Base-by-base conservation (phyloP, 768 basidiomycete species). In the Mycena metata region DNA sequence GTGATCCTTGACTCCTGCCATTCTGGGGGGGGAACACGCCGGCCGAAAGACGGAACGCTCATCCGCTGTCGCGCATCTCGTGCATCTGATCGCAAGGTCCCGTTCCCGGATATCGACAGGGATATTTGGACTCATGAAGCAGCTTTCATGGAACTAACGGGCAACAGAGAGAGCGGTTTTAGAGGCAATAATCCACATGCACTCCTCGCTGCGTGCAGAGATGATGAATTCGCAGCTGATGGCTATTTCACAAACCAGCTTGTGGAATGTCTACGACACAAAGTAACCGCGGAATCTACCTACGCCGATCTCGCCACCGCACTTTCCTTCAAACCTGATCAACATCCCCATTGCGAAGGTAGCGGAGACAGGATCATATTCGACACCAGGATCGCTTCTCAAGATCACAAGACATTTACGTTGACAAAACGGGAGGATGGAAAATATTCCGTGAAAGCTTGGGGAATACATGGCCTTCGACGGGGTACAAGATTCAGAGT, bases 231-330 rank as follows among this genome's bases (percentile, higher is more conserved):
- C 15, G 49, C 49, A 5, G 26, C 26, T 26, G 49, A 50, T 30
- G 49, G 49, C 24, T 50, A 30, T 30, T 50, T 50, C 49, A 50
- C 49, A 30, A 30, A 50, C 24, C 49, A 50, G 24, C 49, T 50
- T 50, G 49, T 50, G 26, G 26, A 50, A 26, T 50, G 26, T 50
- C 30, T 30, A 30, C 30, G 30, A 30, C 30, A 30, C 30, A 30
- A 30, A 30, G 30, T 30, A 30, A 26, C 49, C 49, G 26, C 49
- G 15, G 26, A 50, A 16, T 50, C 49, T 30, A 50, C 49, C 12
- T 50, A 50, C 49, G 49, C 49, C 4, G 49, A 50, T 50, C 26
- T 50, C 26, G 26, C 49, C 49, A 26, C 26, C 30, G 26, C 24
- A 30, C 12, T 50, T 30, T 26, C 49, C 49, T 50, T 30, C 49